Evolutionary conservation across 2,329 filamentous ascomycete species (phyloP).

Genomic region (Tolypocladium tundrense): DNA sequence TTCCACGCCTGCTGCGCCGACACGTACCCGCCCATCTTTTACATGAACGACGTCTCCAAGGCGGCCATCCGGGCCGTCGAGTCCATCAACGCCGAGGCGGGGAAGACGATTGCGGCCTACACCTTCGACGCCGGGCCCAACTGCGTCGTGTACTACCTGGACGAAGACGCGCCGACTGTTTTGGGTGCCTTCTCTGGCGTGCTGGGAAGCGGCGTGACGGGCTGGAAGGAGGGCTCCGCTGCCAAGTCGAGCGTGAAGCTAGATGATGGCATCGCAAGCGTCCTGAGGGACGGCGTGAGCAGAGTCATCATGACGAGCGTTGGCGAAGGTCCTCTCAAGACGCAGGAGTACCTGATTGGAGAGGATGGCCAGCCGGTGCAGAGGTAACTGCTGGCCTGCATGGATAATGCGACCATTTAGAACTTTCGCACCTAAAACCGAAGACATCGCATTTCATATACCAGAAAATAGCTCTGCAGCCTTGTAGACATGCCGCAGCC

Average conservation of each 20-base stretch:
- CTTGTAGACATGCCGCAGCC: background rate
- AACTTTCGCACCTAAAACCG: background rate
- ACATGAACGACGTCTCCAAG: constrained; percentile 88
- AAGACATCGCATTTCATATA: background rate
- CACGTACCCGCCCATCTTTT: constrained; percentile 95
- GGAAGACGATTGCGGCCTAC: constrained; percentile 77
- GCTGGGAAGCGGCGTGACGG: constrained; percentile 47
- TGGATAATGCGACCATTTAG: background rate
- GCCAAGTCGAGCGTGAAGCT: constrained; percentile 46
- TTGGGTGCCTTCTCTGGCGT: constrained; percentile 68
- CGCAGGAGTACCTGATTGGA: constrained; percentile 65
- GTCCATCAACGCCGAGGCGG: constrained; percentile 71
- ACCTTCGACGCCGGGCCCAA: constrained; percentile 98
- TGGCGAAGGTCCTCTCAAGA: constrained; percentile 77
- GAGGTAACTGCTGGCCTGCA: constrained; percentile 10
- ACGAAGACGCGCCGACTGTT: constrained; percentile 62
- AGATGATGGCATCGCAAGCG: constrained; percentile 52
- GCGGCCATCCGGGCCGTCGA: constrained; percentile 85
- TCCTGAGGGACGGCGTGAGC: constrained; percentile 70
- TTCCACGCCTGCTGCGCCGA: constrained; percentile 95
- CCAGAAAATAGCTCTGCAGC: background rate
- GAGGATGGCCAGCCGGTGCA: constrained; percentile 47
- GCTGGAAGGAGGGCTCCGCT: constrained; percentile 56
- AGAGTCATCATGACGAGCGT: constrained; percentile 87
- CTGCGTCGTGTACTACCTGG: constrained; percentile 89